A percentile compares a stretch with the other conserved stretches of the same genome.
Evolutionary conservation across 2,329 filamentous ascomycete species (phyloP).

Genomic region (Tolypocladium ovalisporum): DNA sequence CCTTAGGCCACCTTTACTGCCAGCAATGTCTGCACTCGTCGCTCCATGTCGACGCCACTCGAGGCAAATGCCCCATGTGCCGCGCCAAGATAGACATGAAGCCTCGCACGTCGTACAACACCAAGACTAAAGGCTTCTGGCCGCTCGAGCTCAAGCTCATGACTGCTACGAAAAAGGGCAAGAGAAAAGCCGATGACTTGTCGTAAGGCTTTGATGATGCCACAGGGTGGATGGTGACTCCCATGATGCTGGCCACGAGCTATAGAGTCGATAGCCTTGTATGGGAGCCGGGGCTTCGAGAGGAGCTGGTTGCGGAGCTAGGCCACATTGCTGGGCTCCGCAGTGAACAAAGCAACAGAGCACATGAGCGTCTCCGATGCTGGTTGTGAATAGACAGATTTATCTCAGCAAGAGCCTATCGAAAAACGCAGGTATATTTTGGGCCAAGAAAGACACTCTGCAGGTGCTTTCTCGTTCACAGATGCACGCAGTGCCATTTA

Average conservation of each 20-base stretch:
- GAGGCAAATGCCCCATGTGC: constrained; percentile 53
- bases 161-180: constrained; percentile 42
- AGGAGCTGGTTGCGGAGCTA: not conserved
- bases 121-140: constrained; percentile 42
- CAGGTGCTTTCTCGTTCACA: not conserved
- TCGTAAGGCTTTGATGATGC: constrained; percentile 9
- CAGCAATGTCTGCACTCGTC: constrained; percentile 51
- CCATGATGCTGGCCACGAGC: not conserved
- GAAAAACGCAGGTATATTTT: not conserved
- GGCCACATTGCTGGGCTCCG: not conserved
- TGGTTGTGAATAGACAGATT: not conserved
- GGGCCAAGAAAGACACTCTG: too few species aligned
- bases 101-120: constrained; percentile 25
- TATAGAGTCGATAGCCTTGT: not conserved
- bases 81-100: constrained; percentile 45
- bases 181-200: constrained; percentile 21
- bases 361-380: not conserved
- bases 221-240: too few species aligned
- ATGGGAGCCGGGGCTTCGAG: not conserved
- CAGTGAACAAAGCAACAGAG: not conserved
- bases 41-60: constrained; percentile 43
- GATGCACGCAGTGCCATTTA: not conserved
- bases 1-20: constrained; percentile 52
- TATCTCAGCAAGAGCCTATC: not conserved
- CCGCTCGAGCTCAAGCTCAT: constrained; percentile 52